phyloP scores from a whole-genome alignment of 176 grass and related monocot genomes.

The Oryza australiensis region DNA sequence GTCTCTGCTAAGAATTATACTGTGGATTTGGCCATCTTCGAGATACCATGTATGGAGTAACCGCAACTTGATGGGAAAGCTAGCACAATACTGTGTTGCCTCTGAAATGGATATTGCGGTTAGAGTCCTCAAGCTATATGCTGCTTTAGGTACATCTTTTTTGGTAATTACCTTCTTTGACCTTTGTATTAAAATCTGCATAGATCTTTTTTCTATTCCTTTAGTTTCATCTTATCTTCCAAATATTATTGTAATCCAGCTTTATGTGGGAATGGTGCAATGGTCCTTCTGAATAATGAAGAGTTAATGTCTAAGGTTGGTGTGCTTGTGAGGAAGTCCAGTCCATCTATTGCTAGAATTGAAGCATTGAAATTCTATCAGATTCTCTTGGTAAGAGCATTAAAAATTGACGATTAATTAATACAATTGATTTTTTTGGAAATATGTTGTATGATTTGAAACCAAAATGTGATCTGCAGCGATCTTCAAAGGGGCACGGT shows the following conservation, averaged over 20 bases:
- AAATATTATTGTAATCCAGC: constrained; percentile 51
- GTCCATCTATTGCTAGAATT: constrained; percentile 48
- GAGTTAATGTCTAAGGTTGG: constrained; percentile 44
- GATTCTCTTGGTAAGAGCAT: constrained; percentile 58
- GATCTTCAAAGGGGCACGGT: constrained; percentile 49
- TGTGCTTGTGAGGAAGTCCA: constrained; percentile 43
- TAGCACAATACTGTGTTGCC: constrained; percentile 42
- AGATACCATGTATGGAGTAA: constrained; percentile 82
- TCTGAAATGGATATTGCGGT: constrained; percentile 42
- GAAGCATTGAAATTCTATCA: constrained; percentile 67
- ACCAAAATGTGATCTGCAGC: constrained; percentile 34
- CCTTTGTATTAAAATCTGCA: constrained; percentile 19
- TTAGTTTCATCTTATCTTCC: constrained; percentile 21
- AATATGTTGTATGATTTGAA: constrained; percentile 14
- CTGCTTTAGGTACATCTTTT: constrained; percentile 77
- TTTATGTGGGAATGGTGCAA: constrained; percentile 72
- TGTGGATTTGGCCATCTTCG: constrained; percentile 73
- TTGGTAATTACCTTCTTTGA: constrained; percentile 60
- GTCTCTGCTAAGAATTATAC: constrained; percentile 57
- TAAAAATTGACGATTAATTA: background rate
- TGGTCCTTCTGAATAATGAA: constrained; percentile 60
- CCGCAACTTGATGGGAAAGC: constrained; percentile 51
- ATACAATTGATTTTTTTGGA: constrained; percentile 1
- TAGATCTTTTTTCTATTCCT: background rate
- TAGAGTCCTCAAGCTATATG: constrained; percentile 60